Evolutionary conservation across 2,329 filamentous ascomycete genomes (phyloP), one percentile per base, ranked within the genome.

Genomic region (Pezicula neosporulosa): DNA sequence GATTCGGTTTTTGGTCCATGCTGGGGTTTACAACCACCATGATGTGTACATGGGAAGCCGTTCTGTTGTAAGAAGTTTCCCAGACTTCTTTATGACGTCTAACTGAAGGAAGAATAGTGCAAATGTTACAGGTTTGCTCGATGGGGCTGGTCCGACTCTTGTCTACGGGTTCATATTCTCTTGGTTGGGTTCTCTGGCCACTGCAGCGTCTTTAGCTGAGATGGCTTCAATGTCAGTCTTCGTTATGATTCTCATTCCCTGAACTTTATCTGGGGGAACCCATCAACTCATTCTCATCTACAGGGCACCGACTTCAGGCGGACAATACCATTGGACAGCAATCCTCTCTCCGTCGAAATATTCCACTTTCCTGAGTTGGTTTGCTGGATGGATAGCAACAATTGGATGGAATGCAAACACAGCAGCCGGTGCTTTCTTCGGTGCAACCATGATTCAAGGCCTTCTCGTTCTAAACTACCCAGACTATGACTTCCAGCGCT

Each of bases 361-460:
- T 30, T 73, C 80, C 52, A 77, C 75, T 50, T 74, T 77, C 45
- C 65, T 83, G 6, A 80, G 77, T 54, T 83, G 82, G 60, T 65
- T 76, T 4, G 72, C 74, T 16, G 77, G 73, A 48, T 77, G 74
- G 76, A 62, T 77, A 44, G 71, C 72, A 0, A 68, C 76, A 15
- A 67, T 71, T 12, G 73, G 70, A 19, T 77, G 73, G 74, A 72
- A 70, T 54, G 66, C 63, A 18, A 63, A 61, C 30, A 39, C 33
- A 2, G 45, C 49, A 10, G 68, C 72, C 10, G 68, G 70, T n/a
- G 68, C 70, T 0, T 71, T 74, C 21, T 61, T 79, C 15, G 70
- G 69, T 0, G 75, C 71, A 5, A 75, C 70, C 41, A 70, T 77
- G 66, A 72, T 78, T 45, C 72, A 75, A 51, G 72, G 70, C 2